Percentiles rank a stretch among this genome's conserved stretches.
These are phyloP conservation scores for Chaetomium tenue DNA, from an alignment of 495 filamentous ascomycete species.

Conservation along the genomic window DNA sequence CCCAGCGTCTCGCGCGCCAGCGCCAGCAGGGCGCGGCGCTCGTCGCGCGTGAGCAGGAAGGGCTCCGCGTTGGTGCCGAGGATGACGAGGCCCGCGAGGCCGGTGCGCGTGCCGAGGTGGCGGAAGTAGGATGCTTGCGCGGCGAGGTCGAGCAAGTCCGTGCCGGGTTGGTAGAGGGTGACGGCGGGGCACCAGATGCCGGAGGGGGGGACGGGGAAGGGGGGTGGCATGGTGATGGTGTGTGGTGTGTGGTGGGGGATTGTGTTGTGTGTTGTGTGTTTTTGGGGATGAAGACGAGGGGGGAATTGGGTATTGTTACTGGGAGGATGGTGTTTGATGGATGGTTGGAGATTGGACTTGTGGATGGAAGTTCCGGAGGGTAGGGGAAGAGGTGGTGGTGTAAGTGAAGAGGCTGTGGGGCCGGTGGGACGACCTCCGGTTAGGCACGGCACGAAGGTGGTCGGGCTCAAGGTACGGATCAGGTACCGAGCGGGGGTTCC, in stretches of 20 bases:
- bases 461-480: background rate
- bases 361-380: background rate
- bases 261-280: too few species aligned
- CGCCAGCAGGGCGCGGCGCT: slow-evolving; percentile 52
- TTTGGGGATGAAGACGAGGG: too few species aligned
- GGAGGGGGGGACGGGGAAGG: slow-evolving; percentile 39
- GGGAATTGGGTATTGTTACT: background rate
- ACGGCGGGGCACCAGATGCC: slow-evolving; percentile 49
- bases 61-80: slow-evolving; percentile 67
- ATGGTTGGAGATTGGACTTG: background rate
- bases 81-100: slow-evolving; percentile 59
- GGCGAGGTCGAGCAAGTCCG: slow-evolving; percentile 51
- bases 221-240: background rate
- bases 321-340: background rate
- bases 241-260: background rate
- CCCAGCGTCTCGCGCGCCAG: slow-evolving; percentile 54
- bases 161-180: slow-evolving; percentile 55
- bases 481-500: background rate
- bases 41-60: slow-evolving; percentile 61
- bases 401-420: slow-evolving; percentile 9
- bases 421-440: background rate
- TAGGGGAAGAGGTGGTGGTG: background rate
- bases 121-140: slow-evolving; percentile 54
- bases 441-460: slow-evolving; percentile 10
- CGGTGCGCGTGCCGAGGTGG: slow-evolving; percentile 52